A percentile compares a stretch with the other conserved stretches of the same genome.
These are phyloP conservation scores for Corchorus capsularis DNA, from an alignment of 345 rosid genomes.

Conservation along the genomic window DNA sequence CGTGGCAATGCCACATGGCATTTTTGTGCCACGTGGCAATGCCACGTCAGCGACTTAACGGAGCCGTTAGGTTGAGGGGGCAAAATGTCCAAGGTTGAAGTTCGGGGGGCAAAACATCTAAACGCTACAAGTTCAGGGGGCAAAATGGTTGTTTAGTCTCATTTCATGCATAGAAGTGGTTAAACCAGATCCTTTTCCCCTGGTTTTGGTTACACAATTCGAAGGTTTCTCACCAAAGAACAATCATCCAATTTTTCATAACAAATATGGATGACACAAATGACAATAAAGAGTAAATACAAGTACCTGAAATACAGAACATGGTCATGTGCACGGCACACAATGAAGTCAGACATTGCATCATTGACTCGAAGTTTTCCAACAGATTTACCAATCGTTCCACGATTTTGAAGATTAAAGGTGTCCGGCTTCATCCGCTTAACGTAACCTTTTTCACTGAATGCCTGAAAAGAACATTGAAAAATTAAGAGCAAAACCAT, in stretches of 20 bases:
- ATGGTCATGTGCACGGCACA: constrained; percentile 92
- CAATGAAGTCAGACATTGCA: constrained; percentile 90
- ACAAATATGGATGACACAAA: neutral
- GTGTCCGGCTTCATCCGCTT: constrained; percentile 91
- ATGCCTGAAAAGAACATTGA: constrained; percentile 55
- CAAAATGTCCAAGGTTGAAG: too few relatives aligned
- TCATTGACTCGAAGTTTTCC: constrained; percentile 89
- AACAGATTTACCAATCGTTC: constrained; percentile 95
- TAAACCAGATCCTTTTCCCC: constrained; percentile 2
- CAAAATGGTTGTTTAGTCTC: too few relatives aligned
- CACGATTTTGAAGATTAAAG: constrained; percentile 92
- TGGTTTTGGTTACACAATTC: neutral
- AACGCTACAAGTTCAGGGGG: too few relatives aligned
- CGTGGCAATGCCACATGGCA: too few relatives aligned
- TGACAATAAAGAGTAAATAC: neutral
- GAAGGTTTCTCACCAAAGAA: neutral
- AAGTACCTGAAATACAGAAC: constrained; percentile 87
- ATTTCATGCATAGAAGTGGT: neutral
- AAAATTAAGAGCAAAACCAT: constrained; percentile 17
- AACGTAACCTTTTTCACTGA: constrained; percentile 95
- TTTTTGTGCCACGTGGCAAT: too few relatives aligned
- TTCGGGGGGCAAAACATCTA: too few relatives aligned
- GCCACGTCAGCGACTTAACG: too few relatives aligned
- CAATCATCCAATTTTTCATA: neutral
- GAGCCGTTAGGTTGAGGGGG: too few relatives aligned